Conservation (phyloP, 768 basidiomycete genomes). For the Amanita rimosa region DNA sequence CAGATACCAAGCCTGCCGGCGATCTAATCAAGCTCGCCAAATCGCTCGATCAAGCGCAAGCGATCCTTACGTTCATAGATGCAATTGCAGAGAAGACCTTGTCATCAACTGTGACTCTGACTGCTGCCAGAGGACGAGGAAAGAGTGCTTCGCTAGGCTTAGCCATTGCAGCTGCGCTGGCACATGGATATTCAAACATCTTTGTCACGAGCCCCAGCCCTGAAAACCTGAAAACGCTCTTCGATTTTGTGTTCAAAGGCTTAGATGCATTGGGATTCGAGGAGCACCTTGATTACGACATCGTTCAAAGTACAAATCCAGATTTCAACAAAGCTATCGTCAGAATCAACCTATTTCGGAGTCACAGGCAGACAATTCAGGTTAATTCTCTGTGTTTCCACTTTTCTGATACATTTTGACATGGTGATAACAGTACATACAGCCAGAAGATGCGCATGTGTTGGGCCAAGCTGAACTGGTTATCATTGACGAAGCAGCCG, state of each 20-base stretch:
- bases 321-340: conserved; percentile 95
- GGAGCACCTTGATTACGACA: conserved; percentile 96
- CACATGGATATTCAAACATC: conserved; percentile 92
- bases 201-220: conserved; percentile 97
- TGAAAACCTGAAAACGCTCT: conserved; percentile 95
- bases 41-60: conserved; percentile 92
- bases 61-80: conserved; percentile 89
- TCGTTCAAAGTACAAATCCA: conserved; percentile 88
- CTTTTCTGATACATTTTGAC: not conserved
- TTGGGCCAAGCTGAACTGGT: conserved; percentile 96
- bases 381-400: conserved; percentile 29
- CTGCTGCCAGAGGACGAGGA: conserved; percentile 89
- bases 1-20: conserved; percentile 78
- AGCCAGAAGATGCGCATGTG: conserved; percentile 96
- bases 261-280: conserved; percentile 92
- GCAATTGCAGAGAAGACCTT: conserved; percentile 90
- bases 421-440: conserved; percentile 66
- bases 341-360: conserved; percentile 85
- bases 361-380: conserved; percentile 94
- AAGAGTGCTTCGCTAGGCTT: conserved; percentile 96
- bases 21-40: conserved; percentile 84
- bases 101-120: conserved; percentile 89
- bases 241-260: conserved; percentile 96
- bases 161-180: conserved; percentile 85
- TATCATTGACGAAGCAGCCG: conserved; percentile 97